These are phyloP conservation scores for Samsoniella hepiali DNA, from an alignment of 2,329 filamentous ascomycete genomes.

Conservation along the genomic window DNA sequence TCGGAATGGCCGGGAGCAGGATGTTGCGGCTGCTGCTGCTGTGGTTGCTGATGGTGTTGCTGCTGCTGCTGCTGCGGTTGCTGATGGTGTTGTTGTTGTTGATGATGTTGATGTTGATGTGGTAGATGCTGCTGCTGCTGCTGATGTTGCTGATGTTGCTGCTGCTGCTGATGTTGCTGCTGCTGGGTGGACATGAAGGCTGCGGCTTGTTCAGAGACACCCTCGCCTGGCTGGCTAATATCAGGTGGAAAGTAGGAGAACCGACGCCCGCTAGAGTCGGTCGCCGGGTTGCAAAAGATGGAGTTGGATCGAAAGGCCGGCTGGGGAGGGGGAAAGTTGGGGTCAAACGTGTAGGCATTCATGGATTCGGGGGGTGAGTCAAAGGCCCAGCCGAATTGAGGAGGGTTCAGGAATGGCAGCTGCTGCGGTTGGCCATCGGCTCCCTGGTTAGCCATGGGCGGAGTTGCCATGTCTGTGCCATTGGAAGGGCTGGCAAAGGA, in stretches of 20 bases:
- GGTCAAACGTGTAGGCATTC: conserved; percentile 44
- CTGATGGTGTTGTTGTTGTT: conserved; percentile 13
- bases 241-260: conserved; percentile 65
- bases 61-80: conserved; percentile 22
- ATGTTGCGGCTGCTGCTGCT: conserved; percentile 24
- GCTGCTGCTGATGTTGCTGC: conserved; percentile 18
- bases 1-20: conserved; percentile 25
- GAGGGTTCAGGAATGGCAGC: conserved; percentile 43
- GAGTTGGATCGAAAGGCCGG: conserved; percentile 64
- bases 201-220: conserved; percentile 7
- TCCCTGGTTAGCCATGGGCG: conserved; percentile 28
- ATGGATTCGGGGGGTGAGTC: conserved; percentile 54
- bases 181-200: conserved; percentile 16
- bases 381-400: conserved; percentile 58
- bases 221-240: conserved; percentile 34
- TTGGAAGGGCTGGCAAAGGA: conserved; percentile 36
- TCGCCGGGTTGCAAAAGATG: conserved; percentile 59
- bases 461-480: conserved; percentile 32
- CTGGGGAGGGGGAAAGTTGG: conserved; percentile 42
- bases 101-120: conserved; percentile 16
- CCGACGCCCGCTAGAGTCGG: conserved; percentile 52
- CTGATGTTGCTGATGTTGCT: conserved; percentile 20
- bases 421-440: conserved; percentile 31
- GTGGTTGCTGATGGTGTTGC: conserved; percentile 20
- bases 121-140: conserved; percentile 12